These are phyloP conservation scores for Nemania diffusa DNA, from an alignment of 2,329 filamentous ascomycete species.

Conservation along the genomic window DNA sequence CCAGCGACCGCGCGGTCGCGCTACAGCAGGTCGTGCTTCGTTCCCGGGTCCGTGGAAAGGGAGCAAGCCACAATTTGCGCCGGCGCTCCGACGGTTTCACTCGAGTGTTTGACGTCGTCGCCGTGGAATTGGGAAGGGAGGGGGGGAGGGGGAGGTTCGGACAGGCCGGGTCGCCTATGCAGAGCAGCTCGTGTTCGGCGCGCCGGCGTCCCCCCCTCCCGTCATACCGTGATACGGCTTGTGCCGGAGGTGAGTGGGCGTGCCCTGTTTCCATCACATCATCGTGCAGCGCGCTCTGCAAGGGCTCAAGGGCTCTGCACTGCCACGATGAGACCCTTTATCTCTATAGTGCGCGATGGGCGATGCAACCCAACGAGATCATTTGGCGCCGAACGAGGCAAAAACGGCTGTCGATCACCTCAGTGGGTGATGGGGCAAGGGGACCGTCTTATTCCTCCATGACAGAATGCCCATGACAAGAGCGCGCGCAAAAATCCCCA, in stretches of 20 bases:
- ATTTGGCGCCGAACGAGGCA: constrained; percentile 12
- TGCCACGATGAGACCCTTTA: constrained; percentile 34
- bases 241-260: constrained; percentile 24
- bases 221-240: constrained; percentile 28
- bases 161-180: constrained; percentile 26
- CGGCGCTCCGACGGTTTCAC: constrained; percentile 24
- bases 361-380: constrained; percentile 30
- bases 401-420: constrained; percentile 30
- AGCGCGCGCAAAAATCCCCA: constrained; percentile 4
- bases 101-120: constrained; percentile 18
- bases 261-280: constrained; percentile 33
- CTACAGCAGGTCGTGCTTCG: background rate
- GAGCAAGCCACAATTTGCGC: constrained; percentile 11
- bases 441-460: background rate
- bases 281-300: constrained; percentile 21
- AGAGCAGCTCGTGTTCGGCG: constrained; percentile 34
- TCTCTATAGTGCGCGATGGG: constrained; percentile 28
- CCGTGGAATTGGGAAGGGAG: constrained; percentile 18
- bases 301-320: constrained; percentile 28
- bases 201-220: constrained; percentile 27
- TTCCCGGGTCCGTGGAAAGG: constrained; percentile 19
- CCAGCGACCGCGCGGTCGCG: background rate
- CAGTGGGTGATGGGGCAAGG: constrained; percentile 16
- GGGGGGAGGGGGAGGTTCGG: too few relatives aligned
- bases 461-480: background rate